Evolutionary conservation across 2,329 filamentous ascomycete genomes (phyloP), one percentile per base, ranked within the genome.

Genomic region (Penicillium sp.): DNA sequence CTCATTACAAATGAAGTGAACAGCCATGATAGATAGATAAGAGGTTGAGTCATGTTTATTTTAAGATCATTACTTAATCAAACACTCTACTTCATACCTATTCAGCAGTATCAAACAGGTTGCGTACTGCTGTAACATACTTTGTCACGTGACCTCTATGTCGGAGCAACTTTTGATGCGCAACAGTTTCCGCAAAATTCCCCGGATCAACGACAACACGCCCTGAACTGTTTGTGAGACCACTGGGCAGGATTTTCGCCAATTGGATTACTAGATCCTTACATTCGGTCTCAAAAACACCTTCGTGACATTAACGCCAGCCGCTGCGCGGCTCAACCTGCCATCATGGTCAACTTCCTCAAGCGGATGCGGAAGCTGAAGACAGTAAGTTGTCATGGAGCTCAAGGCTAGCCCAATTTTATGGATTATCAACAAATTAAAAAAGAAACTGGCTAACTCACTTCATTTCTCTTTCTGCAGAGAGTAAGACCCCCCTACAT

Each of bases 341-440:
- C 61, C 67, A 74, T 48, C 58, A 80, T 79, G 77, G 77, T 80
- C 59, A 80, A 79, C 66, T 61, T 80, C 46, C 69, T 76, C 61
- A 85, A 86, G 77, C 88, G 91, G 68, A 86, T 91, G 84, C 86
- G 88, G 73, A 86, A 86, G 76, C 79, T 96, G 72, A 86, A 86
- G 74, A 80, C 84, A 75, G 90, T 91, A 82, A 75, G 86, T 81
- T 47, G 39, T 45, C 24, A 47, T 44, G 29, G 41, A 33, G 37
- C 44, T 29, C 29, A 26, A 49, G 14, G 24, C 13, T 22, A 41
- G 19, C 44, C 27, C 19, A 19, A 31, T 54, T 16, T 26, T 39
- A n/a, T 24, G 16, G 29, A 13, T 22, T 11, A 49, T 52, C 33
- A 39, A 24, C n/a, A 48, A 41, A 6, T 24, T 21, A 21, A 41